Percentiles rank a stretch among this genome's conserved stretches.
These are phyloP conservation scores for Atractiella rhizophila DNA, from an alignment of 768 basidiomycete species.

Conservation along the genomic window DNA sequence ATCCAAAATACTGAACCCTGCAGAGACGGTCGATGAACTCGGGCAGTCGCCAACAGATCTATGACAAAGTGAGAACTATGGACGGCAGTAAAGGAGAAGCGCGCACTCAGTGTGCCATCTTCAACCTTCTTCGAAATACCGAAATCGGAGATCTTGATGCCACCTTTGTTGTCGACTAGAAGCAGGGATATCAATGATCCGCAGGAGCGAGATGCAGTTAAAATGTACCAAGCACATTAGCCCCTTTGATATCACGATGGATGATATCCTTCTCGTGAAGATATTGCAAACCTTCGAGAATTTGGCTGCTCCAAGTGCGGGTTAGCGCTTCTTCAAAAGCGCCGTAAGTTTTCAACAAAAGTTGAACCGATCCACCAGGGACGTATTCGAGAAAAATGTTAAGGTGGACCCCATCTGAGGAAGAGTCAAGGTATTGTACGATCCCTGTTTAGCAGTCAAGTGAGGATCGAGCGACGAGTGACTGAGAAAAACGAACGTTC, in stretches of 20 bases:
- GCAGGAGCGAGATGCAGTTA: background rate
- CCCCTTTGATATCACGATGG: conserved; percentile 96
- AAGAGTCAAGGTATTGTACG: conserved; percentile 86
- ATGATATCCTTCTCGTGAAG: conserved; percentile 78
- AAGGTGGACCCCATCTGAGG: conserved; percentile 62
- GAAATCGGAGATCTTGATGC: conserved; percentile 95
- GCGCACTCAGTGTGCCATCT: conserved; percentile 53
- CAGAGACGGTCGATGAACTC: conserved; percentile 65
- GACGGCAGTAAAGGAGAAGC: background rate
- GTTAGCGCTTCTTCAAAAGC: conserved; percentile 67
- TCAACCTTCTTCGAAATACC: conserved; percentile 97
- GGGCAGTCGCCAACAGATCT: conserved; percentile 28
- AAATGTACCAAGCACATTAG: conserved; percentile 45
- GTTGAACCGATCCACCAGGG: conserved; percentile 82
- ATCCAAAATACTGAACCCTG: conserved; percentile 99
- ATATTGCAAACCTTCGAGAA: conserved; percentile 71
- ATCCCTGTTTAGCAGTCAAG: background rate
- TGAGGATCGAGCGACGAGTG: background rate
- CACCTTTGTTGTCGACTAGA: conserved; percentile 66
- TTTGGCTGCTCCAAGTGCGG: conserved; percentile 75
- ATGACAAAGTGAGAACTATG: background rate
- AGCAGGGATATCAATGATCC: conserved; percentile 31
- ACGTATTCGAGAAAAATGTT: conserved; percentile 92
- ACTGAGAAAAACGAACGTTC: conserved; percentile 41
- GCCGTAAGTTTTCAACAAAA: conserved; percentile 66